A percentile compares a stretch with the other conserved stretches of the same genome.
Evolutionary conservation across 1,139 yeast genomes (phyloP).

Genomic region (Arxiozyma bovina): DNA sequence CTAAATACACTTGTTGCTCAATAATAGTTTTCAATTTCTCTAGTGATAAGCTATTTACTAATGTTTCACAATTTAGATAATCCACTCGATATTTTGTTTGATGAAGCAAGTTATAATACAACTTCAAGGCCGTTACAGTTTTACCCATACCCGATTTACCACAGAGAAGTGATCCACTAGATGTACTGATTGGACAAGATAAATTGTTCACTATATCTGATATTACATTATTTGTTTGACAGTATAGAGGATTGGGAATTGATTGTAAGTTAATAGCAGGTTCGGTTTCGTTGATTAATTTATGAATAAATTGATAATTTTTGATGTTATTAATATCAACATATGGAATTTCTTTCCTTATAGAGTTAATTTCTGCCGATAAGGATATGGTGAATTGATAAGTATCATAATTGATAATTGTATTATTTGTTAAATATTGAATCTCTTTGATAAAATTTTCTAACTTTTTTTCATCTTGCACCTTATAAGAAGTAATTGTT

Average conservation of each 20-base stretch:
- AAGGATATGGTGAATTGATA: not conserved
- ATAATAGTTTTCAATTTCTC: constrained; percentile 44
- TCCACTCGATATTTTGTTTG: constrained; percentile 38
- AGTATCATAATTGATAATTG: constrained; percentile 4
- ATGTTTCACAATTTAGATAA: constrained; percentile 42
- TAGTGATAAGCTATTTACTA: constrained; percentile 24
- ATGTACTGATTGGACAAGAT: constrained; percentile 15
- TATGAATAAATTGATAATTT: not conserved
- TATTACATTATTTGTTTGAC: constrained; percentile 34
- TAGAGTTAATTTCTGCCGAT: not conserved
- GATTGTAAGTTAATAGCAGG: not conserved
- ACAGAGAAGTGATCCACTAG: constrained; percentile 45
- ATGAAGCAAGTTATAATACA: constrained; percentile 39
- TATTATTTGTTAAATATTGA: constrained; percentile 14
- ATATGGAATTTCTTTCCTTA: not conserved
- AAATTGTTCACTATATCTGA: constrained; percentile 39
- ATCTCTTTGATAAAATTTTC: constrained; percentile 3
- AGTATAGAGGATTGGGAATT: not conserved
- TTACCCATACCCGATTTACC: constrained; percentile 85
- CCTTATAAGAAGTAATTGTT: not conserved
- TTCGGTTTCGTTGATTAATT: not conserved
- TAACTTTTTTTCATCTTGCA: constrained; percentile 3
- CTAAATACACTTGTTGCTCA: constrained; percentile 45
- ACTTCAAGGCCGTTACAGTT: constrained; percentile 42
- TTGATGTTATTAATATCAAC: not conserved